These are phyloP conservation scores for Calonectria leucothoes DNA, from an alignment of 2,329 filamentous ascomycete species.

Conservation along the genomic window DNA sequence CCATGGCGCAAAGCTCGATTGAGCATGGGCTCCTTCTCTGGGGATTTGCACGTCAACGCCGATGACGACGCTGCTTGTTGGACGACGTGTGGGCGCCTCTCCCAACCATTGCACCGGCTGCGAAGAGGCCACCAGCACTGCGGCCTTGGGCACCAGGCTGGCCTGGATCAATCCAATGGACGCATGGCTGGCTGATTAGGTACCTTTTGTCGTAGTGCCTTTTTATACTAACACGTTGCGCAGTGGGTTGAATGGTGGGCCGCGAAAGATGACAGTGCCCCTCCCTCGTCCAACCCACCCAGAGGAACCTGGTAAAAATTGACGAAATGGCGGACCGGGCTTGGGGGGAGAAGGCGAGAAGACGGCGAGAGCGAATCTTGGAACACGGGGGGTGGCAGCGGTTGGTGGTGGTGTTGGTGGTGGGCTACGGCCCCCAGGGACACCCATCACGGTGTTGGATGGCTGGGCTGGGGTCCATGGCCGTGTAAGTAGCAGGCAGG, in stretches of 20 bases:
- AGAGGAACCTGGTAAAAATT: not conserved
- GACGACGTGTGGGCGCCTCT: not conserved
- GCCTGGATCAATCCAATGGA: not conserved
- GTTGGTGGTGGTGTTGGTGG: not conserved
- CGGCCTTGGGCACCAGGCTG: not conserved
- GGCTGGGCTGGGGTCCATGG: not conserved
- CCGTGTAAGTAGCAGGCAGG: not conserved
- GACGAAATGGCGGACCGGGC: not conserved
- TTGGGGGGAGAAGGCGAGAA: not conserved
- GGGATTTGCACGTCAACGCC: not conserved
- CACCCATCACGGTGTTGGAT: not conserved
- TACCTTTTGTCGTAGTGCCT: not conserved
- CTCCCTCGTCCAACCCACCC: not conserved
- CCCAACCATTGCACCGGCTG: not conserved
- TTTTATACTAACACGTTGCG: not conserved
- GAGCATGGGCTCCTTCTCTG: not conserved
- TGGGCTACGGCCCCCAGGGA: not conserved
- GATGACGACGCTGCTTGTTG: not conserved
- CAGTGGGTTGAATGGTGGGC: conserved; percentile 3
- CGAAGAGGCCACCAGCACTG: not conserved
- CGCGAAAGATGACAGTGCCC: not conserved
- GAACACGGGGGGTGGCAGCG: not conserved
- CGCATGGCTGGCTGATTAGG: not conserved
- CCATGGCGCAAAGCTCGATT: not conserved
- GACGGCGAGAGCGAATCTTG: not conserved